Evolutionary conservation across 345 rosid genomes (phyloP).

Genomic region (Dovyalis caffra): DNA sequence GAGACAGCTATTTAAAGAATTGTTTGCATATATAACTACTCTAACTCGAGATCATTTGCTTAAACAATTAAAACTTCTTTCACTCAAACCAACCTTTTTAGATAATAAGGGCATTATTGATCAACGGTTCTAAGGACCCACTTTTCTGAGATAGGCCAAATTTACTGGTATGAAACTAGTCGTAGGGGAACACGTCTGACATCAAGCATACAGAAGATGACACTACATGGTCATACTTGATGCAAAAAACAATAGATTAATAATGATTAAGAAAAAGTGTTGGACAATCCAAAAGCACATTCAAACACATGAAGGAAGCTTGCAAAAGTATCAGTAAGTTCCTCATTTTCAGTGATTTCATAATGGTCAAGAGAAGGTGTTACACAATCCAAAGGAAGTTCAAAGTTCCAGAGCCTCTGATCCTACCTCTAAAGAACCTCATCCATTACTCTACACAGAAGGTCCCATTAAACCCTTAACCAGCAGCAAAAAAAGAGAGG

Average conservation of each 20-base stretch:
- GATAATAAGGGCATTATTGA: too few species aligned
- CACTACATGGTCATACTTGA: neutral
- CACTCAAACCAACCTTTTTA: too few species aligned
- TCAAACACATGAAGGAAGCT: neutral
- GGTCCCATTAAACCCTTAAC: conserved; percentile 1
- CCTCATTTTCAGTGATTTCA: neutral
- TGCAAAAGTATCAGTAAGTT: neutral
- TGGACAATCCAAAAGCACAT: neutral
- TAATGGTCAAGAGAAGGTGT: conserved; percentile 9
- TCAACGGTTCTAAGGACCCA: too few species aligned
- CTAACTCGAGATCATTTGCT: too few species aligned
- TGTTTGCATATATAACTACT: too few species aligned
- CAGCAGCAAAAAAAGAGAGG: conserved; percentile 12
- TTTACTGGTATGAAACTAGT: too few species aligned
- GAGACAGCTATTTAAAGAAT: too few species aligned
- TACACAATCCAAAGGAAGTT: conserved; percentile 16
- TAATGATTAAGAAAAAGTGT: neutral
- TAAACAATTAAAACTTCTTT: too few species aligned
- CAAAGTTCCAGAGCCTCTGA: conserved; percentile 10
- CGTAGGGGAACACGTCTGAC: too few species aligned
- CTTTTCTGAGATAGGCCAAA: too few species aligned
- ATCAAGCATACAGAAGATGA: neutral
- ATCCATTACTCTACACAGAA: conserved; percentile 16
- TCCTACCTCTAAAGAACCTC: conserved; percentile 11
- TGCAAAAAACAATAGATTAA: neutral